A percentile compares a stretch with the other conserved stretches of the same genome.
Evolutionary conservation across 2,329 filamentous ascomycete species (phyloP).

Genomic region (Conoideocrella luteorostrata): DNA sequence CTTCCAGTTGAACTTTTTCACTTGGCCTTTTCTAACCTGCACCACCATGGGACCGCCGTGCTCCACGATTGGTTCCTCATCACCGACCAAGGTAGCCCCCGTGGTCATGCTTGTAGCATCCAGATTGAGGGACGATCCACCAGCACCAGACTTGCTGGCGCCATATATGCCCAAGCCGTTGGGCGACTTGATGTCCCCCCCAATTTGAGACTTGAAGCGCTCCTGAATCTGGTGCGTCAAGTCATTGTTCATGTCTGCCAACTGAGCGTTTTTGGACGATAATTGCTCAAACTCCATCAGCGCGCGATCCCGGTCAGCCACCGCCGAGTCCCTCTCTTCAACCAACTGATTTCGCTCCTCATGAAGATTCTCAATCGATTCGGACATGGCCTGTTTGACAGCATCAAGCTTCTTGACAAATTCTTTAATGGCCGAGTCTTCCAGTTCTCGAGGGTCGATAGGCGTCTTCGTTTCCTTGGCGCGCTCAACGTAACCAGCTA

Average conservation of each 20-base stretch:
- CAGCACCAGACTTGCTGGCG: slow-evolving; percentile 40
- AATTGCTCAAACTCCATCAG: slow-evolving; percentile 94
- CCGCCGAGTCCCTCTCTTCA: slow-evolving; percentile 77
- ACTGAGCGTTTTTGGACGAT: slow-evolving; percentile 87
- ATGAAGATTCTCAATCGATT: slow-evolving; percentile 53
- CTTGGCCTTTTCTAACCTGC: slow-evolving; percentile 88
- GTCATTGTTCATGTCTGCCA: slow-evolving; percentile 93
- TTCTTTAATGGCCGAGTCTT: slow-evolving; percentile 86
- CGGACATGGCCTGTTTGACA: slow-evolving; percentile 53
- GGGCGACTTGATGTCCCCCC: slow-evolving; percentile 42
- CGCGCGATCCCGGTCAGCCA: slow-evolving; percentile 83
- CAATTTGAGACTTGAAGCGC: slow-evolving; percentile 75
- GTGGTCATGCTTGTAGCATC: slow-evolving; percentile 50
- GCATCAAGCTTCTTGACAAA: slow-evolving; percentile 70
- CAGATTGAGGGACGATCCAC: slow-evolving; percentile 44
- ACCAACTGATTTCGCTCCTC: slow-evolving; percentile 72
- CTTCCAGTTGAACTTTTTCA: slow-evolving; percentile 98
- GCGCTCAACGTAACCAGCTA: slow-evolving; percentile 80
- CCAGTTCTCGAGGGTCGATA: slow-evolving; percentile 73
- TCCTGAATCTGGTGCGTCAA: slow-evolving; percentile 91
- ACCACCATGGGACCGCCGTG: slow-evolving; percentile 88
- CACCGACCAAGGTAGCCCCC: slow-evolving; percentile 52
- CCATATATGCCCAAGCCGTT: slow-evolving; percentile 54
- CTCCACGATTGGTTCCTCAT: slow-evolving; percentile 62
- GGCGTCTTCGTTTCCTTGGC: slow-evolving; percentile 78